phyloP scores from a whole-genome alignment of 2,329 filamentous ascomycete species.

The Fusarium lyarnte region DNA sequence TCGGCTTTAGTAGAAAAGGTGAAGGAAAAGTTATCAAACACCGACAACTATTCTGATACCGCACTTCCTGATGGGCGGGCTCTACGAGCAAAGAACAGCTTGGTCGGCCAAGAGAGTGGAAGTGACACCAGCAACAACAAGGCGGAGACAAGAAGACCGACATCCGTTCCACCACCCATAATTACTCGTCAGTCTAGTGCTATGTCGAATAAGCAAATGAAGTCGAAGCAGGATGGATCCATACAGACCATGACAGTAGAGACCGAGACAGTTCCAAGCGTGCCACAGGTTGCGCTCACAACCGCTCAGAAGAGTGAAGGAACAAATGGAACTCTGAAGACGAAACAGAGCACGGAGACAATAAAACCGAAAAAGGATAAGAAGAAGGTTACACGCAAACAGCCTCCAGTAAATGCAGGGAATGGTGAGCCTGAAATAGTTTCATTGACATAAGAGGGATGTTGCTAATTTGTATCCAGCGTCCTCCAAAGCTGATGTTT shows the following conservation, averaged over 20 bases:
- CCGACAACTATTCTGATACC: slow-evolving; percentile 54
- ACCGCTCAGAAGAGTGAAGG: slow-evolving; percentile 71
- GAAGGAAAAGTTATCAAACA: slow-evolving; percentile 58
- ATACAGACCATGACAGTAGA: slow-evolving; percentile 95
- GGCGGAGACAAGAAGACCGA: slow-evolving; percentile 54
- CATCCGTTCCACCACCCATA: slow-evolving; percentile 60
- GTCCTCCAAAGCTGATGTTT: slow-evolving; percentile 90
- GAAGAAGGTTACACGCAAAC: slow-evolving; percentile 80
- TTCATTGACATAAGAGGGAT: slow-evolving; percentile 5
- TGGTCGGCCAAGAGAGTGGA: slow-evolving; percentile 65
- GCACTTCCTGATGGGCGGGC: slow-evolving; percentile 53
- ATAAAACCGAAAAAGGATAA: slow-evolving; percentile 95
- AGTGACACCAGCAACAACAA: slow-evolving; percentile 71
- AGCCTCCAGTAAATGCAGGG: slow-evolving; percentile 74
- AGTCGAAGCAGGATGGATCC: slow-evolving; percentile 80
- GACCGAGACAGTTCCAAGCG: slow-evolving; percentile 92
- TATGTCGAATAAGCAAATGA: slow-evolving; percentile 71
- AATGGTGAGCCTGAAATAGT: slow-evolving; percentile 63
- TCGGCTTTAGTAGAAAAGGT: slow-evolving; percentile 60
- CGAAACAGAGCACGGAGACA: slow-evolving; percentile 93
- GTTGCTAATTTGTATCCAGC: slow-evolving; percentile 27
- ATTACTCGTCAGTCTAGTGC: slow-evolving; percentile 72
- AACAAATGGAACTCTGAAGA: slow-evolving; percentile 76
- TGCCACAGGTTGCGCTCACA: slow-evolving; percentile 83
- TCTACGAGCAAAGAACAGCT: slow-evolving; percentile 58